Percentiles rank a stretch among this genome's conserved stretches.
phyloP scores from a whole-genome alignment of 306 rosid species.

The Canavalia gladiata region DNA sequence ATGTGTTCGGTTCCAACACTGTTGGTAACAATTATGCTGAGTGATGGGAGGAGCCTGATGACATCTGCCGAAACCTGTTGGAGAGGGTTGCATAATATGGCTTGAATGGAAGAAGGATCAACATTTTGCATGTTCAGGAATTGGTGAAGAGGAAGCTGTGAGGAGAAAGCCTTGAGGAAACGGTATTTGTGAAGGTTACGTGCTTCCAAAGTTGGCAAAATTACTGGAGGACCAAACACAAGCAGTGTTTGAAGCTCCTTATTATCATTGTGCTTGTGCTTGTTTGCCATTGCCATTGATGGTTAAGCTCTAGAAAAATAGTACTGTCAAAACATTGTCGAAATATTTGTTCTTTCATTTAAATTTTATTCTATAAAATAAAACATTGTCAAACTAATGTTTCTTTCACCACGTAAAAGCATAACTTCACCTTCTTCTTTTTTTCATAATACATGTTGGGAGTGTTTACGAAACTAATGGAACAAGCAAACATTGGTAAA shows the following conservation, averaged over 20 bases:
- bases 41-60: conserved; percentile 50
- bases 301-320: neutral
- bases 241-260: conserved; percentile 38
- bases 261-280: neutral
- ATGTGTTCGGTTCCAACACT: conserved; percentile 57
- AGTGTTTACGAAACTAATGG: neutral
- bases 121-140: conserved; percentile 43
- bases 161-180: conserved; percentile 50
- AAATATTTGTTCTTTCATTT: neutral
- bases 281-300: neutral
- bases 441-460: neutral
- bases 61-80: conserved; percentile 40
- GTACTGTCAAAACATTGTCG: neutral
- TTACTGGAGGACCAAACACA: conserved; percentile 46
- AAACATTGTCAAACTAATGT: neutral
- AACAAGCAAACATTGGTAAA: neutral
- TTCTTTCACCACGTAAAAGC: neutral
- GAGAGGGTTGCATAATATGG: conserved; percentile 40
- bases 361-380: neutral
- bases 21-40: conserved; percentile 48
- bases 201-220: neutral
- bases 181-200: conserved; percentile 30
- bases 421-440: neutral
- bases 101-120: conserved; percentile 45
- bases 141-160: conserved; percentile 48